Conservation (phyloP, 441 rosid species). For the Jatropha podagrica region DNA sequence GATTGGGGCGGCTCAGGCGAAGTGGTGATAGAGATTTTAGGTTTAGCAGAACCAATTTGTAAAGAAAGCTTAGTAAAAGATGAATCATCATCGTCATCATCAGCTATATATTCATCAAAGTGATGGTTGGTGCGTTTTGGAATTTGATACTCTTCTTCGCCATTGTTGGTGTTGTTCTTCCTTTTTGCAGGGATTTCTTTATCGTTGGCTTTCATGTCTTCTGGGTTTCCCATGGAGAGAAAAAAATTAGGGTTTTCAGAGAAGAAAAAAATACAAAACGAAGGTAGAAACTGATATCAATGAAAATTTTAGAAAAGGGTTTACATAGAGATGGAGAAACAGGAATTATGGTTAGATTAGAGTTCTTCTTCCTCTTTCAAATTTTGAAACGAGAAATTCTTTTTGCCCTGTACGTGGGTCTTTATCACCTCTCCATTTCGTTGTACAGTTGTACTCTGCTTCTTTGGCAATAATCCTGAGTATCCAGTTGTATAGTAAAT, state of each 20-base stretch:
- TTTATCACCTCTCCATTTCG: background rate
- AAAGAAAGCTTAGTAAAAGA: conserved; percentile 22
- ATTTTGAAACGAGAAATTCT: conserved; percentile 15
- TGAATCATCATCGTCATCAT: conserved; percentile 6
- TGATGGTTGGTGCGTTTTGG: background rate
- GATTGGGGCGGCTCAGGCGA: background rate
- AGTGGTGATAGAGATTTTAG: too few relatives aligned
- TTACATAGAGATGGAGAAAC: background rate
- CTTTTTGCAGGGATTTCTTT: conserved; percentile 10
- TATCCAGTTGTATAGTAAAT: background rate
- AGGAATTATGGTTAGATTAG: background rate
- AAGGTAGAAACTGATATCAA: background rate
- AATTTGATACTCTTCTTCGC: background rate
- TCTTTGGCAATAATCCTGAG: background rate
- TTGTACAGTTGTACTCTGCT: too few relatives aligned
- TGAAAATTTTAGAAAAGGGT: too few relatives aligned
- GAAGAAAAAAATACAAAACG: background rate
- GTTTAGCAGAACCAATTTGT: background rate
- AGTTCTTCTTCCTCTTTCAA: conserved; percentile 2
- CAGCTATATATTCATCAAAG: background rate
- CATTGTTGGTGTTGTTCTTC: background rate
- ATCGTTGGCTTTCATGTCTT: background rate
- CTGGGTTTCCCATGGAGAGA: conserved; percentile 4
- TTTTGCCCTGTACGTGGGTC: background rate
- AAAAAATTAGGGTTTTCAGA: background rate